phyloP scores from a whole-genome alignment of 2,329 filamentous ascomycete species.

The Microdochium bolleyi region DNA sequence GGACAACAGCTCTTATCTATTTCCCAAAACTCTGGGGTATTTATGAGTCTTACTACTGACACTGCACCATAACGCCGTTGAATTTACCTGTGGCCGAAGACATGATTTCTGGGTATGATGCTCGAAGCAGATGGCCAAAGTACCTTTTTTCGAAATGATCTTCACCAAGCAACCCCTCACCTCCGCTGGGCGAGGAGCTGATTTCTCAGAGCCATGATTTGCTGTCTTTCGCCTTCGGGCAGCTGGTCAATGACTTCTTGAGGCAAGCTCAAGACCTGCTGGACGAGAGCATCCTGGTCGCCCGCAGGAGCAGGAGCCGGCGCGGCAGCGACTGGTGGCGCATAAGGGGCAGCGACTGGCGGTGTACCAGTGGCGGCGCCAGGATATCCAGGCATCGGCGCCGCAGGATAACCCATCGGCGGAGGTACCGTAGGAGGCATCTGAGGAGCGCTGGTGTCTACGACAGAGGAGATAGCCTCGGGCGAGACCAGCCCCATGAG shows the following conservation, averaged over 20 bases:
- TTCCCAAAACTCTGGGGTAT: too few relatives aligned
- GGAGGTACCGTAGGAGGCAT: slow-evolving; percentile 29
- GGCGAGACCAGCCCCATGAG: slow-evolving; percentile 90
- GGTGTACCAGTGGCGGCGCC: slow-evolving; percentile 37
- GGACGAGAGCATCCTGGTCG: slow-evolving; percentile 66
- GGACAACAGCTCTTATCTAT: too few relatives aligned
- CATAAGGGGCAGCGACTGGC: slow-evolving; percentile 36
- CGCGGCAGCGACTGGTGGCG: slow-evolving; percentile 31
- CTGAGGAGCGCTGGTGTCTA: slow-evolving; percentile 50
- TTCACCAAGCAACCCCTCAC: slow-evolving; percentile 4
- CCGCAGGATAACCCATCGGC: slow-evolving; percentile 24
- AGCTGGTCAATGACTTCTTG: slow-evolving; percentile 74
- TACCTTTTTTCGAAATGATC: background rate
- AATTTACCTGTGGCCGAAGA: too few relatives aligned
- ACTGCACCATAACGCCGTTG: too few relatives aligned
- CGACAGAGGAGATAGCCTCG: slow-evolving; percentile 70
- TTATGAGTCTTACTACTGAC: too few relatives aligned
- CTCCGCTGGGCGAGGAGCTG: slow-evolving; percentile 41
- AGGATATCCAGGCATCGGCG: slow-evolving; percentile 24
- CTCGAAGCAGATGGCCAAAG: background rate
- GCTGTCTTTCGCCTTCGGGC: slow-evolving; percentile 64
- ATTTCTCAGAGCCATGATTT: slow-evolving; percentile 71
- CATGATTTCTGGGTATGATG: background rate
- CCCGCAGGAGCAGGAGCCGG: slow-evolving; percentile 25
- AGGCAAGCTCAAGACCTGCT: slow-evolving; percentile 73